Conservation (phyloP, 169 alveolate genomes). For the Plasmodium gonderi region DNA sequence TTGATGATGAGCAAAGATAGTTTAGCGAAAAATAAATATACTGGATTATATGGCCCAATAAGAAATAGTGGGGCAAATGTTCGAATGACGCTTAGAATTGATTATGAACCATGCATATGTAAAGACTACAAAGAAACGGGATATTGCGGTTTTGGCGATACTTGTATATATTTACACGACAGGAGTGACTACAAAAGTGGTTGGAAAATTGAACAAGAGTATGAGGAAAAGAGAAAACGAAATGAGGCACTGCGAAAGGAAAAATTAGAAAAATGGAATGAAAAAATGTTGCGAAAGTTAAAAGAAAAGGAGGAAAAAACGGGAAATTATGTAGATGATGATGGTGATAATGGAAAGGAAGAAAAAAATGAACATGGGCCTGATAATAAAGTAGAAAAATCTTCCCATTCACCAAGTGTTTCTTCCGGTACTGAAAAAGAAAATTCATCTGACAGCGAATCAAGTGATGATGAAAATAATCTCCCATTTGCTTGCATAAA, state of each 20-base stretch:
- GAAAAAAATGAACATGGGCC: constrained; percentile 6
- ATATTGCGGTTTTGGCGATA: constrained; percentile 97
- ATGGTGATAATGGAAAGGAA: constrained; percentile 60
- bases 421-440: constrained; percentile 60
- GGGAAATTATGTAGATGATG: constrained; percentile 32
- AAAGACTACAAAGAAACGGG: constrained; percentile 98
- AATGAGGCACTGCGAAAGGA: constrained; percentile 84
- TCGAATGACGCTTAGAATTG: constrained; percentile 93
- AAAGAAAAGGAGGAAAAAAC: constrained; percentile 76
- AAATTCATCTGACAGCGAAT: constrained; percentile 22
- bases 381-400: constrained; percentile 59
- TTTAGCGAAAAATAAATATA: constrained; percentile 85
- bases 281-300: constrained; percentile 76
- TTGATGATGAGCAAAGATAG: constrained; percentile 86
- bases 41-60: constrained; percentile 92
- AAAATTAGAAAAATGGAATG: constrained; percentile 82
- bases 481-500: constrained; percentile 85
- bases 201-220: constrained; percentile 95
- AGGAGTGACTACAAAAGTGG: constrained; percentile 96
- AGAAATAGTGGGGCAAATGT: constrained; percentile 89
- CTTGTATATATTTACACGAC: constrained; percentile 97
- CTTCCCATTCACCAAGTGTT: constrained; percentile 2
- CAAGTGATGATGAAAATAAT: constrained; percentile 72
- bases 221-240: constrained; percentile 89
- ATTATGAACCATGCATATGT: constrained; percentile 97